Base-by-base conservation (phyloP, 192 early-diverging fungal genomes). In the Coemansia sp. region DNA sequence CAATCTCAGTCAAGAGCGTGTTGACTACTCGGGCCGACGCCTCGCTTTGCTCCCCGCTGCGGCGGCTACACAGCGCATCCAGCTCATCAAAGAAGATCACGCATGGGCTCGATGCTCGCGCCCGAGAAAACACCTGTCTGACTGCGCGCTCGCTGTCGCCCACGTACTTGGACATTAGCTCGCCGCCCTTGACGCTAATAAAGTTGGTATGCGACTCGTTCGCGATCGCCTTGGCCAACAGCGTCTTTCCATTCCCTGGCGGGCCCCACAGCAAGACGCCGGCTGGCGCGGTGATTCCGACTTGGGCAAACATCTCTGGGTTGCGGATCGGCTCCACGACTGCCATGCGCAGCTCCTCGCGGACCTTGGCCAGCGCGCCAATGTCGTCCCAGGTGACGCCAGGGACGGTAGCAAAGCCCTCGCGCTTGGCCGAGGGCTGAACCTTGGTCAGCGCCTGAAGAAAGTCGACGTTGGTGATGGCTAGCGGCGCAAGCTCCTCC, bases 81-180 rank as follows among this genome's bases (percentile, higher is more conserved):
- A 99, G 81, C 76, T 99, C 96, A 67, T 99, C 98, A 83, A 99
- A 98, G 73, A 98, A 99, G 35, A 99, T 91, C 3, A 99, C 92
- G 69, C 98, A 99, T 14, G 98, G 96, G 12, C 91, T 87, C 4
- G 96, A 98, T 1, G 94, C 90, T 43, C 92, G 88, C 7, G 97
- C 97, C 24, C 97, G 86, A 25, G 92, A 86, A 85, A 99, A 99
- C 19, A 99, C 97, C 74, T 93, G 93, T 25, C 97, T 90, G 17
- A 99, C 89, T 5, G 94, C 95, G 27, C 96, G 86, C 79, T 99
- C 97, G 83, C 96, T 97, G 72, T 99, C 97, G 51, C 97, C 97
- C 2, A 99, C 97, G 66, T 98, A 99, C 85, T 99, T 99, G 85
- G 98, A 98, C 45, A 99, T 81, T 17, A 99, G 80, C 70, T 99